Evolutionary conservation across 1,284 basidiomycete species (phyloP).

Genomic region (Marasmius fiardii): DNA sequence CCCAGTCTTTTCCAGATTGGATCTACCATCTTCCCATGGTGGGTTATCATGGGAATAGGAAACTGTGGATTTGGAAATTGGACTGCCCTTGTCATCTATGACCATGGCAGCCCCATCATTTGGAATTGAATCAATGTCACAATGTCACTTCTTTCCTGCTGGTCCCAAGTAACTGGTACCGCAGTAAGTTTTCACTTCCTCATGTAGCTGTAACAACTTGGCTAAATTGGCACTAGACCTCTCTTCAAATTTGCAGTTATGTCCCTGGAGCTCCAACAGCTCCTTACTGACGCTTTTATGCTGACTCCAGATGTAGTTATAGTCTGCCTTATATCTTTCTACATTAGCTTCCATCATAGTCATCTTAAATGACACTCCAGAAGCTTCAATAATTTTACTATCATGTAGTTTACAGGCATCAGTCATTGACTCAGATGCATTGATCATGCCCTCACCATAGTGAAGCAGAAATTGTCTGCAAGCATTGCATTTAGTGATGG

Average conservation of each 20-base stretch:
- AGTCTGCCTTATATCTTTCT: background rate
- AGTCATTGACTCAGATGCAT: background rate
- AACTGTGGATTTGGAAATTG: background rate
- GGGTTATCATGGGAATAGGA: background rate
- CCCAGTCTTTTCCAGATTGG: background rate
- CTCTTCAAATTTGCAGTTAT: no score
- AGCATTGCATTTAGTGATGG: background rate
- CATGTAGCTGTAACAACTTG: no score
- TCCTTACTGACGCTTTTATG: background rate
- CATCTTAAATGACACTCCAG: background rate
- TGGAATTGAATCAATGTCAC: no score
- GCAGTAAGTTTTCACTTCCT: no score
- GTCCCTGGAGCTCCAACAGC: background rate
- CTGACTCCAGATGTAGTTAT: background rate
- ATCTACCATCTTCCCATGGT: background rate
- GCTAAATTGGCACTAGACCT: no score
- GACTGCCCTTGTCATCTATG: background rate
- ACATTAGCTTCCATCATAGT: background rate
- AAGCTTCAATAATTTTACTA: background rate
- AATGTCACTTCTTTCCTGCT: no score
- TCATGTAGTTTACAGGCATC: background rate
- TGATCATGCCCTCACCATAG: background rate
- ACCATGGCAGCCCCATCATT: background rate
- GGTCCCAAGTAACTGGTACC: no score
- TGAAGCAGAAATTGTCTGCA: background rate